Evolutionary conservation across 2,329 filamentous ascomycete species (phyloP), one percentile per base, ranked within the genome.

Genomic region (Neofusicoccum ribis): DNA sequence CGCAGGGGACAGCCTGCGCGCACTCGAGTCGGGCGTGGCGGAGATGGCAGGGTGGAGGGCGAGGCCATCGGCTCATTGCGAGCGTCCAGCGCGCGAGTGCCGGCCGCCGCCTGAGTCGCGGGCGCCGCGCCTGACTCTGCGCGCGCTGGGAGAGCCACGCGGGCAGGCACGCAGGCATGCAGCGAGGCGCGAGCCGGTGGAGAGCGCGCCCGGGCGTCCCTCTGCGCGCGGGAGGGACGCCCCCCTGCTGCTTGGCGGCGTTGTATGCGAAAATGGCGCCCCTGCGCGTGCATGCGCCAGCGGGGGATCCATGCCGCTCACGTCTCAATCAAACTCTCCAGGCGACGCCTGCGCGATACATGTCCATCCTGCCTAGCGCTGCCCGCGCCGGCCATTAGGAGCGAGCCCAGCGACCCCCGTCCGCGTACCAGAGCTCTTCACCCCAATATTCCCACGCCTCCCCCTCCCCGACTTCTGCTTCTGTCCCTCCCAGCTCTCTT

Each of bases 301-400:
- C 20, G 37, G 20, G 52, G 52, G 37, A 31, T 34, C 52, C 39
- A 43, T 43, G 52, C 52, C 52, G 52, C 52, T 60, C 56, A 60
- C 56, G 61, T 54, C 61, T 63, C 61, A 63, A 63, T 63, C 50
- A 54, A 50, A 62, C 59, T 62, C 47, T 51, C 59, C 46, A 50
- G 46, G 59, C 59, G 59, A 51, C 56, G 59, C 47, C 59, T 49
- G 46, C 59, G 59, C 59, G 59, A 62, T 51, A 62, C 49, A 41
- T 61, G 56, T 39, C 59, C 59, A 50, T 43, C 59, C n/a, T 31
- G 36, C 44, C 59, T 62, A 62, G 61, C 49, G 39, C 37, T 54
- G 49, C 61, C 37, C 39, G 49, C 61, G 49, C 49, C 61, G 36
- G 49, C 61, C 39, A 52, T 46, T 54, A 63, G 61, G 61, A 63